Conservation (phyloP, 805 yeast genomes). For the Candida palmyrensis region DNA sequence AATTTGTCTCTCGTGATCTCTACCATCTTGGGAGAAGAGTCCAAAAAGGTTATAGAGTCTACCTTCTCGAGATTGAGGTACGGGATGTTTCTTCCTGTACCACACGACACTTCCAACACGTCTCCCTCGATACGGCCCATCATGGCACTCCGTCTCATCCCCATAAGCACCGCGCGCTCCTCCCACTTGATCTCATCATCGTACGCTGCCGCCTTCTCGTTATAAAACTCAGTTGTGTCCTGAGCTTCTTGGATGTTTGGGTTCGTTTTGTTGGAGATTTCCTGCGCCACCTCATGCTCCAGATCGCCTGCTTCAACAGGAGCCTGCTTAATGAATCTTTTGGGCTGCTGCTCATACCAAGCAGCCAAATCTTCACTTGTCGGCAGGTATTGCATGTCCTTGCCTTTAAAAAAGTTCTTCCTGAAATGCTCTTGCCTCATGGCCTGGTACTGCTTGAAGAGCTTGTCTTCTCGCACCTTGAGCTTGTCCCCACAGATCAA, state of each 20-base stretch:
- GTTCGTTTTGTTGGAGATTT: conserved; percentile 32
- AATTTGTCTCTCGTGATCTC: conserved; percentile 74
- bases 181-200: conserved; percentile 77
- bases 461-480: conserved; percentile 60
- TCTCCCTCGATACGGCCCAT: conserved; percentile 81
- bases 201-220: conserved; percentile 71
- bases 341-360: conserved; percentile 36
- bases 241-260: conserved; percentile 56
- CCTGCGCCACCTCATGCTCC: conserved; percentile 2
- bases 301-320: conserved; percentile 14
- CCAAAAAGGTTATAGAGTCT: conserved; percentile 76
- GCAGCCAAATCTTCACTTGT: conserved; percentile 35
- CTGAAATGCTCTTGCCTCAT: conserved; percentile 42
- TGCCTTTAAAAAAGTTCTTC: conserved; percentile 28
- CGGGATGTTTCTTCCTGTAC: conserved; percentile 90
- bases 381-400: conserved; percentile 29
- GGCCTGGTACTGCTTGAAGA: conserved; percentile 53
- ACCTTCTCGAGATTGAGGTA: conserved; percentile 59
- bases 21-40: conserved; percentile 83
- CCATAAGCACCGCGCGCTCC: conserved; percentile 56
- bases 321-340: conserved; percentile 16
- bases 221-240: conserved; percentile 80
- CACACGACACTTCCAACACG: conserved; percentile 90
- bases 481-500: conserved; percentile 52
- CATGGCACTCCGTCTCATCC: conserved; percentile 68